Evolutionary conservation across 331 rosid genomes (phyloP), one percentile per base, ranked within the genome.

Genomic region (Phaseolus coccineus): DNA sequence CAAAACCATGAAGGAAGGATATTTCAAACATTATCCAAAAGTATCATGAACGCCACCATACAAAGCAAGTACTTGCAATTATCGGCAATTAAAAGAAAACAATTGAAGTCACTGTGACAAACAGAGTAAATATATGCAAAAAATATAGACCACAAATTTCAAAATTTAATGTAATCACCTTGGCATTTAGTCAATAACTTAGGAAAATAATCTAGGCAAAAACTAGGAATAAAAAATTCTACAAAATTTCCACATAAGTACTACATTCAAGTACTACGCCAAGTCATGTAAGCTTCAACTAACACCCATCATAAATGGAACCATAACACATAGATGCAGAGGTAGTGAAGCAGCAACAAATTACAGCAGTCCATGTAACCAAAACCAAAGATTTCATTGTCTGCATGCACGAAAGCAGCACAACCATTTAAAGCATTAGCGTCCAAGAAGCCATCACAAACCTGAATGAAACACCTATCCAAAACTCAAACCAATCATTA

Each of bases 371-470:
- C 92, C 97, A 91, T 83, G 92, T 87, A 91, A 89, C 83, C 84
- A 84, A 81, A 88, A 83, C 90, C 91, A 91, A 83, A 88, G 89
- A 84, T 87, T 85, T 91, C 93, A 91, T 80, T 83, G 89, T 89
- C 97, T 88, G 92, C 91, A 89, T 83, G 89, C 87, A 89, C 85
- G 92, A 81, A 89, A 91, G 84, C 97, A 91, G 87, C 93, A 89
- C 78, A 91, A 91, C 91, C 94, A 91, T 85, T 83, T 86, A 89
- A 91, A 83, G 93, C 92, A 91, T 81, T 78, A 87, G 88, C 90
- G 89, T 77, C 92, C 92, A 89, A 89, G 92, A 86, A 91, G 94
- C 97, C 92, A 89, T 87, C 94, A 91, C 76, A 77, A 84, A 89
- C 91, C 92, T 89, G 97, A 88, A 89, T 77, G 91, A 88, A 91